A percentile compares a stretch with the other conserved stretches of the same genome.
phyloP scores from a whole-genome alignment of 495 filamentous ascomycete species.

The Penicillium flavigenum region DNA sequence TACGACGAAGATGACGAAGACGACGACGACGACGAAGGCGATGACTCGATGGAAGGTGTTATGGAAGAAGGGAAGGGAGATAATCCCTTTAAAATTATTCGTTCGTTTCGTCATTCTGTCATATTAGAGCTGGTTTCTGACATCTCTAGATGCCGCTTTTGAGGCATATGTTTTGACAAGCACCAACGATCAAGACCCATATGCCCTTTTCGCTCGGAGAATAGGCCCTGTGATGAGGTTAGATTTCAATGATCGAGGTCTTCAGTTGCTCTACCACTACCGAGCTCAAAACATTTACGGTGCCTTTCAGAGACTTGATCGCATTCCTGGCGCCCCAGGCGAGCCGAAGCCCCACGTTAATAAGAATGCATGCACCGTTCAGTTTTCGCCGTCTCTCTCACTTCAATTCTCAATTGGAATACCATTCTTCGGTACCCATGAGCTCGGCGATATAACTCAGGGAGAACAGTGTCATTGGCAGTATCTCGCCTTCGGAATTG shows the following conservation, averaged over 20 bases:
- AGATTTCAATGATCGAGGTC: constrained; percentile 38
- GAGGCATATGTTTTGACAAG: constrained; percentile 6
- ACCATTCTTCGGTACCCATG: constrained; percentile 44
- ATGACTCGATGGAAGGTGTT: neutral
- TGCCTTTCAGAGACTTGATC: constrained; percentile 29
- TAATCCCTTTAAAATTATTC: constrained; percentile 1
- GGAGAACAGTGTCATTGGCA: constrained; percentile 36
- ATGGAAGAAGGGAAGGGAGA: neutral
- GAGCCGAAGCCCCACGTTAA: constrained; percentile 17
- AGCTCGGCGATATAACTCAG: constrained; percentile 5
- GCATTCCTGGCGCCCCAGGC: constrained; percentile 1
- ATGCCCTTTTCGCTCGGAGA: neutral
- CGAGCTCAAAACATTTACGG: constrained; percentile 32
- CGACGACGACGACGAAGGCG: neutral
- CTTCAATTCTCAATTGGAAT: constrained; percentile 44
- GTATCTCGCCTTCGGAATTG: constrained; percentile 45
- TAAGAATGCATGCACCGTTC: constrained; percentile 33
- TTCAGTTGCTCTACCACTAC: constrained; percentile 40
- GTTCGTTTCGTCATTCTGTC: constrained; percentile 14
- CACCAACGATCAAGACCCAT: neutral
- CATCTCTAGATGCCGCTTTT: constrained; percentile 10
- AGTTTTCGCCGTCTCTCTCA: constrained; percentile 25
- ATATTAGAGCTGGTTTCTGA: constrained; percentile 2
- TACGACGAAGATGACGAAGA: constrained; percentile 1
- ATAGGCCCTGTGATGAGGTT: constrained; percentile 34